These are phyloP conservation scores for Mycena metata DNA, from an alignment of 768 basidiomycete species.

Conservation along the genomic window DNA sequence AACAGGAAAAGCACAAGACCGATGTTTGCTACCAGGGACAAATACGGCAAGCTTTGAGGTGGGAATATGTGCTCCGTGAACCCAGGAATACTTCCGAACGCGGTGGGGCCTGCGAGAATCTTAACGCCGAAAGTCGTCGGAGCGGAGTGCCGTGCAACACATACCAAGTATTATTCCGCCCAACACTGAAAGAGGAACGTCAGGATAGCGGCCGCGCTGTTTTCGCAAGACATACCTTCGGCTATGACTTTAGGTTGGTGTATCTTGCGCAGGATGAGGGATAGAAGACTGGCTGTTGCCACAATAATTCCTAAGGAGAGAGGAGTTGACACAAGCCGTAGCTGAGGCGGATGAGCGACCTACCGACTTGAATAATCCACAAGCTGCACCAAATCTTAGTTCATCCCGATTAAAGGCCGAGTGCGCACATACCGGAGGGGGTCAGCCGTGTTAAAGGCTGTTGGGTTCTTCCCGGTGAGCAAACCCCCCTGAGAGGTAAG, in stretches of 20 bases:
- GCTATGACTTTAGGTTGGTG: constrained; percentile 90
- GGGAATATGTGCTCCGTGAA: constrained; percentile 93
- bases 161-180: constrained; percentile 90
- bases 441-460: constrained; percentile 71
- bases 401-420: not conserved
- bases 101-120: constrained; percentile 59
- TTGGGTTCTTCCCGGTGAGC: constrained; percentile 81
- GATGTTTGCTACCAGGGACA: constrained; percentile 90
- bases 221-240: constrained; percentile 52
- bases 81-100: constrained; percentile 83
- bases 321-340: not conserved
- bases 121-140: not conserved
- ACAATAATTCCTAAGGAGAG: constrained; percentile 80
- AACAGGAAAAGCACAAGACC: constrained; percentile 92
- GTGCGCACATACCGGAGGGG: constrained; percentile 59
- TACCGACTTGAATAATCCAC: constrained; percentile 87
- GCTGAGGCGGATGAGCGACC: constrained; percentile 37
- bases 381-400: constrained; percentile 50
- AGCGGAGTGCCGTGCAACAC: not conserved
- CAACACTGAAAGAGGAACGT: constrained; percentile 58
- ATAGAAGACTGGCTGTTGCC: constrained; percentile 80
- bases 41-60: constrained; percentile 73
- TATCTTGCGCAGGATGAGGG: constrained; percentile 77
- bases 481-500: constrained; percentile 71
- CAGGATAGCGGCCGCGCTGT: not conserved